Evolutionary conservation across 2,329 filamentous ascomycete species (phyloP), one percentile per base, ranked within the genome.

Genomic region (Monilinia fructicola): DNA sequence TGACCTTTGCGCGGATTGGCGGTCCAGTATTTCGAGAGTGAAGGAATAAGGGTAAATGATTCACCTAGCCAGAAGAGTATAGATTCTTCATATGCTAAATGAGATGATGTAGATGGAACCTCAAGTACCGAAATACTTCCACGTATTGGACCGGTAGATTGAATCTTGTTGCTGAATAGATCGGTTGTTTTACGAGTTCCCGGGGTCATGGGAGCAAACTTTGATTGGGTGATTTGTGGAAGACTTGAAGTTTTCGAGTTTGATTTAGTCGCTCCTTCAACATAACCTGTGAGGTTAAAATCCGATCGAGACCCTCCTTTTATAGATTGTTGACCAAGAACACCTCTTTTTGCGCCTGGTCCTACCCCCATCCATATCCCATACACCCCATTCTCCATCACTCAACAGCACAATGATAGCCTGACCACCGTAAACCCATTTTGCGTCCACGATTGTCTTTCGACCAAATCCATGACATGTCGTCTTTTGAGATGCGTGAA

Each of bases 351-450:
- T 75, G 58, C 80, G 75, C 46, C 81, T 75, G 85, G 83, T 50
- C 83, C 83, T 40, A 80, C 80, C 10, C 10, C 85, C 84, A 69
- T 88, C 85, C 54, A 89, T 81, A 71, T 89, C 87, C 87, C 87
- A 89, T 44, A 89, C 84, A 18, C 85, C 87, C 87, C 87, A 89
- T 74, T 87, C 86, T 9, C 87, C 87, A 71, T 89, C 87, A 0
- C 84, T 83, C 4, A 89, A 78, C 2, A 89, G 78, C 0, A 81
- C 80, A 52, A 89, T 77, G 38, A 89, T 78, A 6, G 87, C 86
- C 56, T 83, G 81, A 12, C 87, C 87, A 67, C 84, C 82, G 2
- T 82, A 79, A 58, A 89, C 82, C 87, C 87, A 89, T 6, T 83
- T 81, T 0, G 87, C 85, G 59, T 86, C 86, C 18, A 89, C 75